Evolutionary conservation across 2,329 filamentous ascomycete species (phyloP).

Genomic region (Clonostachys chloroleuca): DNA sequence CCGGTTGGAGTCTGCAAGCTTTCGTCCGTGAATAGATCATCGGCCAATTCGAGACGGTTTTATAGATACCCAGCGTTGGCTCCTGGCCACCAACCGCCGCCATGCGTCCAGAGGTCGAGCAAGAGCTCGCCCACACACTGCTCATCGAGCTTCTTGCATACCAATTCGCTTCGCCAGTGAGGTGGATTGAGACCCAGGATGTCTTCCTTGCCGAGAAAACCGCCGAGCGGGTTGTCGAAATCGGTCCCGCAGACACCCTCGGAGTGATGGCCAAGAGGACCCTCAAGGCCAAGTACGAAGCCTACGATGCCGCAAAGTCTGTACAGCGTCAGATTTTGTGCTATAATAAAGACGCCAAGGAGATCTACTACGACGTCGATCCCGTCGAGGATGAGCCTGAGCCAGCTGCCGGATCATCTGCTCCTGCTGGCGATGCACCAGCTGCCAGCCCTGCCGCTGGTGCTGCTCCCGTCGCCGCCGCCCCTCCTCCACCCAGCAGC

Average conservation of each 20-base stretch:
- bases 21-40: too few relatives aligned
- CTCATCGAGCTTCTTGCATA: slow-evolving; percentile 98
- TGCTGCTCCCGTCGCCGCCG: slow-evolving; percentile 48
- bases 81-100: slow-evolving; percentile 26
- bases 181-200: slow-evolving; percentile 99
- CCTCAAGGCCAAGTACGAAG: slow-evolving; percentile 94
- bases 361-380: slow-evolving; percentile 99
- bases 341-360: slow-evolving; percentile 99
- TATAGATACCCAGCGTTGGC: too few relatives aligned
- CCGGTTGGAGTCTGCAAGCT: too few relatives aligned
- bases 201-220: slow-evolving; percentile 95
- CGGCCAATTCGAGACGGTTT: too few relatives aligned
- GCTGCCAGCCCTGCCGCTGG: slow-evolving; percentile 49
- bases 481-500: slow-evolving; percentile 62
- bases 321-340: slow-evolving; percentile 96
- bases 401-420: slow-evolving; percentile 29
- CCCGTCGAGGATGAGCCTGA: slow-evolving; percentile 87
- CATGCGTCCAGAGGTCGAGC: slow-evolving; percentile 98
- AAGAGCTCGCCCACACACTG: slow-evolving; percentile 97
- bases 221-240: slow-evolving; percentile 95
- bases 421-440: slow-evolving; percentile 43
- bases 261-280: slow-evolving; percentile 97
- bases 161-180: slow-evolving; percentile 96
- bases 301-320: slow-evolving; percentile 94
- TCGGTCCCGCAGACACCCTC: slow-evolving; percentile 93